A percentile compares a stretch with the other conserved stretches of the same genome.
phyloP scores from a whole-genome alignment of 805 yeast species.

The Pichia cabralensis region DNA sequence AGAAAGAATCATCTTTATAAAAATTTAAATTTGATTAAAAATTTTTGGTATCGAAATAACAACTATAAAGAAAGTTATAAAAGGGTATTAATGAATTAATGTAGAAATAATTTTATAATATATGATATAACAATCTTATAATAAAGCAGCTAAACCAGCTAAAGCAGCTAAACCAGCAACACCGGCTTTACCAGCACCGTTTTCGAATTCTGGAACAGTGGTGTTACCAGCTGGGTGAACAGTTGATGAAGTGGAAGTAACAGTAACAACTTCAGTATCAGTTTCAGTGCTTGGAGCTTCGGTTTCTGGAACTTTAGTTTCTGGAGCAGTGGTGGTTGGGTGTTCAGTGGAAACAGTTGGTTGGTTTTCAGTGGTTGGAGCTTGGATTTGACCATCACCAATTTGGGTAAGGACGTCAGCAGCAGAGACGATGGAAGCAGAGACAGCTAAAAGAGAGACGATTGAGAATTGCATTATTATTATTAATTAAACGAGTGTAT shows the following conservation, averaged over 20 bases:
- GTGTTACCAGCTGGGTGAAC: conserved; percentile 7
- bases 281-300: conserved; percentile 2
- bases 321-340: conserved; percentile 1
- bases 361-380: conserved; percentile 17
- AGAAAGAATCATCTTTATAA: too few relatives aligned
- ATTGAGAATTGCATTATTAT: conserved; percentile 17
- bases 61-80: too few relatives aligned
- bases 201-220: conserved; percentile 14
- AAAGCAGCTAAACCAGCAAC: conserved; percentile 21
- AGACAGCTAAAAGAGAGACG: conserved; percentile 18
- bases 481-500: conserved; percentile 6
- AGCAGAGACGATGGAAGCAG: conserved; percentile 27
- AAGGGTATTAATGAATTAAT: too few relatives aligned
- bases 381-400: conserved; percentile 53
- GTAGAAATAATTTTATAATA: too few relatives aligned
- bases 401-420: conserved; percentile 39
- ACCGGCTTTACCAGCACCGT: conserved; percentile 13
- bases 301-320: not conserved
- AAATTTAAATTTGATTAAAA: too few relatives aligned
- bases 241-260: conserved; percentile 18
- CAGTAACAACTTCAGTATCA: conserved; percentile 10
- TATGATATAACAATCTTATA: conserved; percentile 11
- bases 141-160: conserved; percentile 22
- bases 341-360: conserved; percentile 6
- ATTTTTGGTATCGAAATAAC: too few relatives aligned